Evolutionary conservation across 352 stramenopile species (phyloP).

Genomic region (Phytophthora agathidicida): DNA sequence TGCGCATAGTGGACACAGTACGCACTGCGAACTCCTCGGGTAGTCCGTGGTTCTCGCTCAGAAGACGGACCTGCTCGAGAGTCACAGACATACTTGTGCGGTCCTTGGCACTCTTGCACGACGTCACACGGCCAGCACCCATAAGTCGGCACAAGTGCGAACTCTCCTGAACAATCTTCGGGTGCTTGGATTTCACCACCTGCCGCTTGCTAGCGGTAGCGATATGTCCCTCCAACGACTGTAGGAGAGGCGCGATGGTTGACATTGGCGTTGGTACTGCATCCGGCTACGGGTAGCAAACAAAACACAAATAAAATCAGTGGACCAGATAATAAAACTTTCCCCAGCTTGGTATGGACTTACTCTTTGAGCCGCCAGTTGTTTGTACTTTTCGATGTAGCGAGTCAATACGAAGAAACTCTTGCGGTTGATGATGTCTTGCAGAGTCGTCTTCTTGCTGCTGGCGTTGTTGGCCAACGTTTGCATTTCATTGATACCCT

Average conservation of each 20-base stretch:
- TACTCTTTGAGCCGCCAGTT: conserved; percentile 45
- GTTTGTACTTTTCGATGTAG: conserved; percentile 73
- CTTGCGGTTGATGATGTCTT: conserved; percentile 80
- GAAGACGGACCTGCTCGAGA: conserved; percentile 87
- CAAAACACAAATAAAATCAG: conserved; percentile 18
- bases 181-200: conserved; percentile 76
- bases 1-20: conserved; percentile 78
- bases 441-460: conserved; percentile 70
- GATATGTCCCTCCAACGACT: conserved; percentile 63
- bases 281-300: conserved; percentile 37
- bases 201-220: conserved; percentile 58
- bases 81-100: conserved; percentile 96
- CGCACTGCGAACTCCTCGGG: conserved; percentile 62
- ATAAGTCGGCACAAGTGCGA: conserved; percentile 80
- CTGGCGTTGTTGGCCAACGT: conserved; percentile 76
- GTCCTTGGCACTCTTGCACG: conserved; percentile 97
- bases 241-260: conserved; percentile 45
- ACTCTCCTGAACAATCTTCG: conserved; percentile 79
- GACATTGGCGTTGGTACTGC: conserved; percentile 52
- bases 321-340: background rate
- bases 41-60: conserved; percentile 66
- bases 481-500: conserved; percentile 87
- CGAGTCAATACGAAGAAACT: conserved; percentile 61
- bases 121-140: conserved; percentile 89
- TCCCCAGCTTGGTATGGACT: background rate